phyloP scores from a whole-genome alignment of 106 monocot genomes.

The Dioscorea alata region DNA sequence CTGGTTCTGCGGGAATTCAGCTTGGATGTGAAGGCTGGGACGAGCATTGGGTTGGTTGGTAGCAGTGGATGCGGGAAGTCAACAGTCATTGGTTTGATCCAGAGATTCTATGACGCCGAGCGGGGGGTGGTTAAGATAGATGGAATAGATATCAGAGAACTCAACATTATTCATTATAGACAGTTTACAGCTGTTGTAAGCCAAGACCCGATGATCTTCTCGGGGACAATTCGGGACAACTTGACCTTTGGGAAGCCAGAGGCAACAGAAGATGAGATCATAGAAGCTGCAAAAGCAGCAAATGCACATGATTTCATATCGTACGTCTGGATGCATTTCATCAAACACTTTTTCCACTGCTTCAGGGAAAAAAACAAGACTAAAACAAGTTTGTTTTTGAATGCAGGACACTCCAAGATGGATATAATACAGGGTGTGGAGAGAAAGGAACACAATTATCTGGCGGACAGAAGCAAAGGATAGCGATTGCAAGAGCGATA shows the following conservation, averaged over 20 bases:
- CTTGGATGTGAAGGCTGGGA: conserved; percentile 52
- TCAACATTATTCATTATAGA: conserved; percentile 51
- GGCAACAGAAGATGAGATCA: conserved; percentile 52
- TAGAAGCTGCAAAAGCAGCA: conserved; percentile 53
- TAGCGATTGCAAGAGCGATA: conserved; percentile 82
- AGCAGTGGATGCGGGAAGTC: conserved; percentile 78
- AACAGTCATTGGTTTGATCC: conserved; percentile 64
- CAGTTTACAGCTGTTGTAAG: conserved; percentile 60
- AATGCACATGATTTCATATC: conserved; percentile 89
- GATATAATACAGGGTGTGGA: conserved; percentile 57
- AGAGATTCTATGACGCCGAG: conserved; percentile 75
- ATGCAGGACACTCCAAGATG: conserved; percentile 58
- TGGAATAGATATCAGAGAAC: conserved; percentile 41
- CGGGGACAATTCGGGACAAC: conserved; percentile 65
- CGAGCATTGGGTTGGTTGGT: conserved; percentile 57
- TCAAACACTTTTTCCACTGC: too few species aligned
- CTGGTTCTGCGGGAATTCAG: conserved; percentile 50
- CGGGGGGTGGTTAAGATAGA: conserved; percentile 54
- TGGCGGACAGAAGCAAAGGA: conserved; percentile 83
- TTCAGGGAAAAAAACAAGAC: too few species aligned
- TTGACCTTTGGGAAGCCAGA: conserved; percentile 65
- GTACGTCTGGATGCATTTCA: conserved; percentile 21
- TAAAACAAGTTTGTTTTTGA: not conserved
- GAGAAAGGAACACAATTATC: conserved; percentile 71
- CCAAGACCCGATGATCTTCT: conserved; percentile 78